phyloP scores from a whole-genome alignment of 768 basidiomycete genomes.

The Stropharia rugosoannulata region DNA sequence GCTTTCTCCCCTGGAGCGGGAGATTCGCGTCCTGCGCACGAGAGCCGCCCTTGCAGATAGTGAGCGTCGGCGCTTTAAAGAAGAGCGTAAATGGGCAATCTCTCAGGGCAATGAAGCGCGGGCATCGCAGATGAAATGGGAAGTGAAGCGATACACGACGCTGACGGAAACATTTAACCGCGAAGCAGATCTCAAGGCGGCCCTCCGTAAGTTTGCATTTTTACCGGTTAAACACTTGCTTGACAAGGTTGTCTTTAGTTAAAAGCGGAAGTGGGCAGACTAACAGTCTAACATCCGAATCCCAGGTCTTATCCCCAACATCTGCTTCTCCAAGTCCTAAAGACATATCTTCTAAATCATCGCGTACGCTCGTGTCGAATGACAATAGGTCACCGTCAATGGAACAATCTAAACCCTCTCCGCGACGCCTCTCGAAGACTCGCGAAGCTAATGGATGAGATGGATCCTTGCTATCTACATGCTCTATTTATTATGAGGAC shows the following conservation, averaged over 20 bases:
- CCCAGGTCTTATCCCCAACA: constrained; percentile 22
- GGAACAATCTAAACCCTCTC: constrained; percentile 7
- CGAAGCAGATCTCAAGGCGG: constrained; percentile 69
- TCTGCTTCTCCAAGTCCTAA: constrained; percentile 19
- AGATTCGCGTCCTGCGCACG: constrained; percentile 72
- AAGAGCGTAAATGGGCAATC: constrained; percentile 85
- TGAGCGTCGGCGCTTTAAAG: constrained; percentile 78
- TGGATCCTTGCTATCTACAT: background rate
- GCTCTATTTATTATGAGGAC: background rate
- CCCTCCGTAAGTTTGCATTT: constrained; percentile 51
- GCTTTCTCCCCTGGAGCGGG: constrained; percentile 68
- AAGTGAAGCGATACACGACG: constrained; percentile 77
- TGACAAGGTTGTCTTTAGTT: constrained; percentile 1
- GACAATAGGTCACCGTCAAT: constrained; percentile 11
- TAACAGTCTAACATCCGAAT: constrained; percentile 14
- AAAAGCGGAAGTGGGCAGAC: background rate
- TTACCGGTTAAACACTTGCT: background rate
- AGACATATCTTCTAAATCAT: constrained; percentile 12
- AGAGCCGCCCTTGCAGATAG: constrained; percentile 81
- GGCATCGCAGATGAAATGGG: constrained; percentile 80
- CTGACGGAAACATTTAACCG: constrained; percentile 79
- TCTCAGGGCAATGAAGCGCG: constrained; percentile 76
- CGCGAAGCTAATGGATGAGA: constrained; percentile 16
- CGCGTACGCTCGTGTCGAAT: constrained; percentile 14
- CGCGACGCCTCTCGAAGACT: constrained; percentile 10